Conservation (phyloP, 1,284 basidiomycete genomes). For the Apiotrichum gamsii region DNA sequence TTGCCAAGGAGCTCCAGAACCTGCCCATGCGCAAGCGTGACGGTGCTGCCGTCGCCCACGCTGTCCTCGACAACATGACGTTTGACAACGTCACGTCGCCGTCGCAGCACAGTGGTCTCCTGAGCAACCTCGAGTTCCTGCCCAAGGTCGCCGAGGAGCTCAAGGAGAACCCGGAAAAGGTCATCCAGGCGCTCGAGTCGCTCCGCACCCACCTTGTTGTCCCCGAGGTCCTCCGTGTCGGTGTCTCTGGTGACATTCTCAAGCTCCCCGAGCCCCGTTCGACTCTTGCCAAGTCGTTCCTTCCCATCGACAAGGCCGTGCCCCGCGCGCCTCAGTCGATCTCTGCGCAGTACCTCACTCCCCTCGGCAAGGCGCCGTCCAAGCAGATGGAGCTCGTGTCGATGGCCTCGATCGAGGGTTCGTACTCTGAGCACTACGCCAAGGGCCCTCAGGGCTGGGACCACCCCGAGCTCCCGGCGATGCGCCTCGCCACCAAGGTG, state of each 20-base stretch:
- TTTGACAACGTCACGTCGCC: slow-evolving; percentile 67
- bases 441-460: slow-evolving; percentile 69
- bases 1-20: slow-evolving; percentile 84
- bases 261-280: slow-evolving; percentile 64
- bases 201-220: slow-evolving; percentile 63
- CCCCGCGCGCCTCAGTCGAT: slow-evolving; percentile 63
- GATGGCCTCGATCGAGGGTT: slow-evolving; percentile 89
- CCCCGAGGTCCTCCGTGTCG: slow-evolving; percentile 75
- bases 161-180: slow-evolving; percentile 64
- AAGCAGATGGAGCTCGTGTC: slow-evolving; percentile 77
- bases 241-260: slow-evolving; percentile 79
- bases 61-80: slow-evolving; percentile 64
- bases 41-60: slow-evolving; percentile 70
- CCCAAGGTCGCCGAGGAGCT: slow-evolving; percentile 69
- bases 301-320: slow-evolving; percentile 52
- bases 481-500: slow-evolving; percentile 77
- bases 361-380: slow-evolving; percentile 65
- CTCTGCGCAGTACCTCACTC: slow-evolving; percentile 64
- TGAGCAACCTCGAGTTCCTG: slow-evolving; percentile 71
- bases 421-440: slow-evolving; percentile 73
- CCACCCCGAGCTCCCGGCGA: slow-evolving; percentile 76
- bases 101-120: slow-evolving; percentile 62
- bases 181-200: slow-evolving; percentile 66
- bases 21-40: slow-evolving; percentile 92
- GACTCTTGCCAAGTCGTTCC: slow-evolving; percentile 64